Percentiles rank a stretch among this genome's conserved stretches.
These are phyloP conservation scores for Taiwanofungus camphoratus DNA, from an alignment of 1,284 basidiomycete species.

Conservation along the genomic window DNA sequence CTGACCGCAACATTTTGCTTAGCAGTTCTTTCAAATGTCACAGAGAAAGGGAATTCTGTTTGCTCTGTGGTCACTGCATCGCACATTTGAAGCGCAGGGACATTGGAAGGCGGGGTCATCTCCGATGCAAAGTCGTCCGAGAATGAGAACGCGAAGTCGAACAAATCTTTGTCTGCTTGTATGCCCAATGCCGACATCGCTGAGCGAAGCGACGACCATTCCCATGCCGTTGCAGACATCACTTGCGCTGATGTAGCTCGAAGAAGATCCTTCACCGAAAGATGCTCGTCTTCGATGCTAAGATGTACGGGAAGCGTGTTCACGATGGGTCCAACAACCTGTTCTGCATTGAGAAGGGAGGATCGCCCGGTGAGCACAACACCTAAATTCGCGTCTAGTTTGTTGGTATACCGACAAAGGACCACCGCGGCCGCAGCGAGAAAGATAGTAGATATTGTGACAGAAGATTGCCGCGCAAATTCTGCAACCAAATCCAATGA, in stretches of 20 bases:
- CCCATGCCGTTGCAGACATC: not conserved
- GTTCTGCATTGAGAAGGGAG: not conserved
- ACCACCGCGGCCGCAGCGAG: not conserved
- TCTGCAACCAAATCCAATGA: not conserved
- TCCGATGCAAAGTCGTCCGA: not conserved
- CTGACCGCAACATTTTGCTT: not conserved
- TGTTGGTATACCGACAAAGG: not conserved
- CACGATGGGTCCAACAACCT: not conserved
- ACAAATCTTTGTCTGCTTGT: not conserved
- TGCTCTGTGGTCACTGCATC: not conserved
- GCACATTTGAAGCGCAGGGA: not conserved
- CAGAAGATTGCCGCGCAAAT: not conserved
- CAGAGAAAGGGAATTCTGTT: not conserved
- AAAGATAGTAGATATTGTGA: not conserved
- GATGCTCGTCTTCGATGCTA: not conserved
- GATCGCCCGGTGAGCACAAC: not conserved
- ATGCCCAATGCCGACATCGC: not conserved
- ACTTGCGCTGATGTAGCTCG: not conserved
- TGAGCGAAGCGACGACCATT: not conserved
- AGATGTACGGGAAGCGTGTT: not conserved
- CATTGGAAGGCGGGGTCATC: not conserved
- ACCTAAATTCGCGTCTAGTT: not conserved
- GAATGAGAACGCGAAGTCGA: not conserved
- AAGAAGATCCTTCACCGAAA: not conserved
- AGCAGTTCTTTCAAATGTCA: not conserved